phyloP scores from a whole-genome alignment of 345 rosid species.

The Rhodamnia rubescens region DNA sequence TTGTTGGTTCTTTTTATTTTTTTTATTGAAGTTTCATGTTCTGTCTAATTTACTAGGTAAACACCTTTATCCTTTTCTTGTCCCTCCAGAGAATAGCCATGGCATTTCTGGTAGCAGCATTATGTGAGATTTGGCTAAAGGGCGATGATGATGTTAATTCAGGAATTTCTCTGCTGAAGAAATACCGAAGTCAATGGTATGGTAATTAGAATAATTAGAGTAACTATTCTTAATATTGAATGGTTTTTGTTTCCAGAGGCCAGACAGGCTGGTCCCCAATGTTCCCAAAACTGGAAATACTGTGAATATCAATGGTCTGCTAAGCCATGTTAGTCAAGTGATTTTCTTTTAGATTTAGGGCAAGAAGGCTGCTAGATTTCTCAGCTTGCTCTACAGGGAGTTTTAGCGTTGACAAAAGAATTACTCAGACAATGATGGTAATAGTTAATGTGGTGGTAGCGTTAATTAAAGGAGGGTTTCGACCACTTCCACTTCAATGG shows the following conservation, averaged over 20 bases:
- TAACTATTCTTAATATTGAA: background rate
- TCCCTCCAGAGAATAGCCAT: conserved; percentile 63
- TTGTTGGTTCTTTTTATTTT: background rate
- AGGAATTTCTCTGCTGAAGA: conserved; percentile 26
- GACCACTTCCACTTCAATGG: background rate
- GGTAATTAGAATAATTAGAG: background rate
- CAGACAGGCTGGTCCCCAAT: background rate
- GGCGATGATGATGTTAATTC: conserved; percentile 31
- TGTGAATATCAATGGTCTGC: background rate
- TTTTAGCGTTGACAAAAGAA: background rate
- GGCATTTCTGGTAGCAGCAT: conserved; percentile 54
- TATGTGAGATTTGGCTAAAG: conserved; percentile 86
- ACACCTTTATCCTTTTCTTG: background rate
- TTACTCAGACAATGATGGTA: background rate
- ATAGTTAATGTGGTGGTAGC: background rate
- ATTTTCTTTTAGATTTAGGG: background rate
- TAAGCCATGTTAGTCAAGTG: background rate
- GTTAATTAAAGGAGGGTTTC: too few relatives aligned
- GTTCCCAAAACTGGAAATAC: background rate
- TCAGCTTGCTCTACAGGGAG: background rate
- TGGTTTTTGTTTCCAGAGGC: background rate
- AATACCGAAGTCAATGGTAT: conserved; percentile 57
- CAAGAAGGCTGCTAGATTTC: background rate
- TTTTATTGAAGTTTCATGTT: background rate
- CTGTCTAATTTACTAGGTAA: background rate